Base-by-base conservation (phyloP, 1,284 basidiomycete species). In the Cystobasidium slooffiae region DNA sequence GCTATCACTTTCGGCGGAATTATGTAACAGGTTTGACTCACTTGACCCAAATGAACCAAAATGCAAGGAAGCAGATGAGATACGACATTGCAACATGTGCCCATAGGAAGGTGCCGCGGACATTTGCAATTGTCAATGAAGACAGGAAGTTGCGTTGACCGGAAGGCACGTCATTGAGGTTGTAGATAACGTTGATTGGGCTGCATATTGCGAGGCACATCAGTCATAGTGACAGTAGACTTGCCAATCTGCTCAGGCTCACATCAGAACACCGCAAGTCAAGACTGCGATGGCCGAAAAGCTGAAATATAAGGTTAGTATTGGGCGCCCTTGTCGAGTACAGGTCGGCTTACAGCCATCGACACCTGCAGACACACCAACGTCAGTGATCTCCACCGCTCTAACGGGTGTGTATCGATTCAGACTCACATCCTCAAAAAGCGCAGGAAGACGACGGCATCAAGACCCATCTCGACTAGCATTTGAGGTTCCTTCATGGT, bases 381-480 rank as follows among this genome's bases (percentile, higher is more conserved):
- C 22, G 12, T 47, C 10, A 24, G 31, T 31, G 5, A 2, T 31
- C 2, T 31, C 2, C 31, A 5, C 2, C 31, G 2, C 31, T 18
- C 20, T 24, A 9, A 6, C 43, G 37, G 31, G 6, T 16, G 14
- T 1, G 2, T 2, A 24, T 63, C 20, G 41, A 18, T 14, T 8
- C 10, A 8, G 43, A 76, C 78, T 18, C 47, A 79, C 85, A 99
- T 89, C 75, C 94, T 89, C 39, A 91, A 86, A 82, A 99, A 97
- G 24, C 95, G 90, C 20, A 99, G 88, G 83, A 93, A 99, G 14
- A 91, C 88, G 64, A 94, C 90, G 0, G 95, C 96, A 81, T 99
- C 97, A 22, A 97, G 88, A 18, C 86, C 96, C 79, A 97, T 87
- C 81, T 95, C 94, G 78, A 92, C 88, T 43, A 98, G 85, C 56